These are phyloP conservation scores for Staphylotrichum tortipilum DNA, from an alignment of 495 filamentous ascomycete genomes.

Conservation along the genomic window DNA sequence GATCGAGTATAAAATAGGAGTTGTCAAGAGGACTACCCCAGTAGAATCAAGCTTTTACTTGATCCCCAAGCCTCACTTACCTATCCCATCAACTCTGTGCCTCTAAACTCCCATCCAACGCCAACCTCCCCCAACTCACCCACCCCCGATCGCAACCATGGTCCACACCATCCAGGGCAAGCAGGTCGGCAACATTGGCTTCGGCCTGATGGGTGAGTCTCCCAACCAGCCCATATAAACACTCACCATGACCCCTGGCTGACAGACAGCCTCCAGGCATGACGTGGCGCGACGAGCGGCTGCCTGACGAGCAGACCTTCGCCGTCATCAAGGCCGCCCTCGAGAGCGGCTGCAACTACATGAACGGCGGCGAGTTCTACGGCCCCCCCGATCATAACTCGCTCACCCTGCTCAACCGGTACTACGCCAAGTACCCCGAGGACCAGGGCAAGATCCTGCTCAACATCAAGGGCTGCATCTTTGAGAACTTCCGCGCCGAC, in stretches of 20 bases:
- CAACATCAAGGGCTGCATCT: constrained; percentile 53
- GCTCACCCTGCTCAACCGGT: constrained; percentile 53
- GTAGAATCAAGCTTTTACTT: no score
- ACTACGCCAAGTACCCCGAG: constrained; percentile 60
- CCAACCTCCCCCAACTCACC: no score
- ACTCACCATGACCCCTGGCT: neutral
- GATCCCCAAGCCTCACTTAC: no score
- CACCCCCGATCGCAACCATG: constrained; percentile 15
- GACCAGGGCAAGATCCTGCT: constrained; percentile 59
- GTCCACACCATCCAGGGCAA: constrained; percentile 36
- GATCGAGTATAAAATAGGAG: no score
- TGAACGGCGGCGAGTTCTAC: constrained; percentile 81
- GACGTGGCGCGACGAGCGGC: constrained; percentile 54
- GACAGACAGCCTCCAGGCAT: constrained; percentile 43
- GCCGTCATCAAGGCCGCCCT: constrained; percentile 60
- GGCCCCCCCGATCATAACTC: constrained; percentile 62
- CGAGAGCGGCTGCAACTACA: constrained; percentile 60
- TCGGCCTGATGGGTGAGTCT: constrained; percentile 46
- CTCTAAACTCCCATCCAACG: neutral
- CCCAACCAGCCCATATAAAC: neutral
- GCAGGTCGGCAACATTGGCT: constrained; percentile 48
- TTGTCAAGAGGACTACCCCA: no score
- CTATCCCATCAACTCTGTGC: no score
- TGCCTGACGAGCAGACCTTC: constrained; percentile 54
- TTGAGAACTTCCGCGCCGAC: constrained; percentile 36